Evolutionary conservation across 2,329 filamentous ascomycete species (phyloP).

Genomic region (Ceratocystis albifundus): DNA sequence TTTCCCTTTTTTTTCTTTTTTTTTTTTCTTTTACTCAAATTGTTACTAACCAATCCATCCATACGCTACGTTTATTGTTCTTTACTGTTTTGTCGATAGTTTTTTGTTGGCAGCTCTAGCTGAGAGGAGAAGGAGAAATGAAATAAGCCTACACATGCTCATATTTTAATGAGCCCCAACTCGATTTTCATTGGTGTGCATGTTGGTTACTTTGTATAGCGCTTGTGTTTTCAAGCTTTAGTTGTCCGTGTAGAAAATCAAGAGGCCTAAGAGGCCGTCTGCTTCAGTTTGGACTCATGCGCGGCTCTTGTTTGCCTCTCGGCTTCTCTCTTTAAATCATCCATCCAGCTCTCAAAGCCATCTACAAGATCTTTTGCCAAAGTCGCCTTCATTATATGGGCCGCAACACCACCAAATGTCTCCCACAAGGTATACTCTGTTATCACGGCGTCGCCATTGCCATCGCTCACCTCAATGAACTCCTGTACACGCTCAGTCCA

Average conservation of each 20-base stretch:
- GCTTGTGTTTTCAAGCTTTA: too few species aligned
- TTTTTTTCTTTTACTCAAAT: background rate
- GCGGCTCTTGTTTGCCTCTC: background rate
- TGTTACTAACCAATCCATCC: background rate
- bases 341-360: conserved; percentile 33
- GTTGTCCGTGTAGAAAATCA: too few species aligned
- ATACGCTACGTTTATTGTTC: background rate
- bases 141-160: background rate
- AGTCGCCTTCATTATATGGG: conserved; percentile 29
- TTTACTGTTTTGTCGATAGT: background rate
- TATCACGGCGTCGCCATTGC: conserved; percentile 23
- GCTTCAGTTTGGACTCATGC: too few species aligned
- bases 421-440: conserved; percentile 36
- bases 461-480: conserved; percentile 27
- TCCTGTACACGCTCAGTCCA: conserved; percentile 36
- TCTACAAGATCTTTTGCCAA: conserved; percentile 29
- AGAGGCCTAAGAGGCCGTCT: too few species aligned
- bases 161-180: too few species aligned
- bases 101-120: background rate
- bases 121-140: background rate
- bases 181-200: too few species aligned
- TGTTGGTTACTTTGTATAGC: too few species aligned
- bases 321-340: conserved; percentile 30
- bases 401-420: conserved; percentile 36
- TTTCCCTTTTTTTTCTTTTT: background rate